Conservation (phyloP, 371 early-diverging fungal genomes). For the Mortierella sp. region DNA sequence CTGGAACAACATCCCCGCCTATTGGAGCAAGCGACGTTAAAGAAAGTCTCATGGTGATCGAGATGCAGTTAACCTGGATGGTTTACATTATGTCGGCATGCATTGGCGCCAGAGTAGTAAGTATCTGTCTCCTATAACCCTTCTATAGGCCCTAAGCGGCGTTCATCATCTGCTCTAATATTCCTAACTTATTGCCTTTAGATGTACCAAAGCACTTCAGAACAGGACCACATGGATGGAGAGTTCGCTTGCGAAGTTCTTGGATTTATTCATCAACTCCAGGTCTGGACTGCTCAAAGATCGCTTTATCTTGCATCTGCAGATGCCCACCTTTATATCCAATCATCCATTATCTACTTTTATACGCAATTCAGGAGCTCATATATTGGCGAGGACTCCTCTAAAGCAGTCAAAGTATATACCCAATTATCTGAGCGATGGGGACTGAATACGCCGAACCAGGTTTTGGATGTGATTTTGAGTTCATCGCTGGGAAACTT, state of each 20-base stretch:
- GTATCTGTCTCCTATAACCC: not conserved
- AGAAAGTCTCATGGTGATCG: constrained; percentile 37
- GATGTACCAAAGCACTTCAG: constrained; percentile 74
- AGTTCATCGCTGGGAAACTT: constrained; percentile 63
- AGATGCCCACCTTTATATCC: constrained; percentile 48
- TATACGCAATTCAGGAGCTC: constrained; percentile 81
- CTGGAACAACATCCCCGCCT: constrained; percentile 59
- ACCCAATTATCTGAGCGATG: constrained; percentile 45
- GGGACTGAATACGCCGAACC: constrained; percentile 47
- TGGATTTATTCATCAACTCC: constrained; percentile 68
- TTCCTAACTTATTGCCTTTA: constrained; percentile 22
- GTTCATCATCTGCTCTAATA: not conserved
- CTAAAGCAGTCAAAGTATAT: constrained; percentile 69
- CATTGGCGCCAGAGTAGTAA: constrained; percentile 75
- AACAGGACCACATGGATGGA: constrained; percentile 75
- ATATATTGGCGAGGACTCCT: constrained; percentile 78
- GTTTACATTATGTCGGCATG: constrained; percentile 83
- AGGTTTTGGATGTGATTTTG: constrained; percentile 77
- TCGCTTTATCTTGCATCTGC: constrained; percentile 41
- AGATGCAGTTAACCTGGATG: constrained; percentile 82
- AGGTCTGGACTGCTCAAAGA: constrained; percentile 53
- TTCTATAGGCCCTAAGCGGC: not conserved
- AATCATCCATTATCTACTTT: constrained; percentile 81
- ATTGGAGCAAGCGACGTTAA: constrained; percentile 72
- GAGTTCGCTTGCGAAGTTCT: constrained; percentile 71